Conservation (phyloP, 2,329 filamentous ascomycete genomes). For the Fusarium irregulare region DNA sequence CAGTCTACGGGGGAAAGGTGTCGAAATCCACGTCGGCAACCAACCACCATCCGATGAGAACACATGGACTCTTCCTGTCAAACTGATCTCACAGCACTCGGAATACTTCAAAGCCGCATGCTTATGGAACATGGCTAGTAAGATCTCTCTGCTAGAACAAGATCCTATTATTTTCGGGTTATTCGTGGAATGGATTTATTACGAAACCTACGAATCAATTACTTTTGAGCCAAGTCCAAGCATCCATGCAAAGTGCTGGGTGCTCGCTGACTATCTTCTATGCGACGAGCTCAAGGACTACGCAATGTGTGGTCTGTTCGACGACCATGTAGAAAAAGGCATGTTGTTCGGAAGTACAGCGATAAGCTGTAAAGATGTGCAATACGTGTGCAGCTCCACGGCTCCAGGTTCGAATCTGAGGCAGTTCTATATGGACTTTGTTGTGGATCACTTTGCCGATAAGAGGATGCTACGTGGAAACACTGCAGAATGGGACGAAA, state of each 20-base stretch:
- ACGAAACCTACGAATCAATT: background rate
- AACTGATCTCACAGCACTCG: background rate
- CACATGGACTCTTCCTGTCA: background rate
- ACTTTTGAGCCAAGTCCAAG: accelerated
- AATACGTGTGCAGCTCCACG: background rate
- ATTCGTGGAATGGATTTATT: slow-evolving; percentile 4
- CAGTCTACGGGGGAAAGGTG: background rate
- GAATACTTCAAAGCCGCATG: background rate
- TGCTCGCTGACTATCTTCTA: background rate
- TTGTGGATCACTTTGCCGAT: background rate
- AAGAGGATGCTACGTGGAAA: background rate
- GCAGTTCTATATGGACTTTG: background rate
- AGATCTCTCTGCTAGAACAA: background rate
- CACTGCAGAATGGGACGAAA: background rate
- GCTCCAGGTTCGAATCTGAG: background rate
- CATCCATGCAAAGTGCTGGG: background rate
- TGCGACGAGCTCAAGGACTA: background rate
- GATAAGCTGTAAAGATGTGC: background rate
- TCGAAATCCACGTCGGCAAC: background rate
- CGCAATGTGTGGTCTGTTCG: background rate
- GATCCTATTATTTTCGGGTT: background rate
- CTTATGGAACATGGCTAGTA: accelerated
- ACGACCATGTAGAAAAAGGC: background rate
- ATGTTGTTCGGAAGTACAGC: background rate
- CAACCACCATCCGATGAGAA: background rate